phyloP scores from a whole-genome alignment of 192 early-diverging fungal species.

The Glomus cerebriforme region DNA sequence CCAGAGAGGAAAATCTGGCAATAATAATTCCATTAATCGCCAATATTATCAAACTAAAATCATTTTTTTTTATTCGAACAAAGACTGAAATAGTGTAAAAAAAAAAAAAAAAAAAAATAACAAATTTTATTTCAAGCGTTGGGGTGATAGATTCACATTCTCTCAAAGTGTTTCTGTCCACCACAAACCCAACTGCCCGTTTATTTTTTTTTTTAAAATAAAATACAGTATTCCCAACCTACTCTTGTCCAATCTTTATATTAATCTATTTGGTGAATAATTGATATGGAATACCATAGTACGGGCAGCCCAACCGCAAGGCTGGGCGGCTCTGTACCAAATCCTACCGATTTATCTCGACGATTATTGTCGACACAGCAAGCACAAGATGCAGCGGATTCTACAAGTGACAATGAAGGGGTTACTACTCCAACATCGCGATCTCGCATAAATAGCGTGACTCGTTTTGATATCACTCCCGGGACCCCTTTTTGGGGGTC shows the following conservation, averaged over 20 bases:
- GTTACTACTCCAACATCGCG: not conserved
- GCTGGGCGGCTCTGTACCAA: not conserved
- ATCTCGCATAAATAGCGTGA: conserved; percentile 9
- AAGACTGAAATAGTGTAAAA: too few species aligned
- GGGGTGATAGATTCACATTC: conserved; percentile 28
- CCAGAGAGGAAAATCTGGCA: too few species aligned
- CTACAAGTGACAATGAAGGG: conserved; percentile 11
- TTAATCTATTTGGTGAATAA: not conserved
- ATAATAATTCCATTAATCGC: too few species aligned
- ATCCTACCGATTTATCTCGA: conserved; percentile 10
- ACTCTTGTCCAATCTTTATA: conserved; percentile 19
- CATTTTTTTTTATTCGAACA: too few species aligned
- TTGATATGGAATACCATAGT: conserved; percentile 2
- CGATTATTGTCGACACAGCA: not conserved
- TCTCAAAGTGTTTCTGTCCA: conserved; percentile 19
- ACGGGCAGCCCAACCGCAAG: not conserved
- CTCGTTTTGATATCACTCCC: conserved; percentile 2
- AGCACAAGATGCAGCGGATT: not conserved
- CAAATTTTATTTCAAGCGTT: conserved; percentile 8
- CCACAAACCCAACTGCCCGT: conserved; percentile 16
- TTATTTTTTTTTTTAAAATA: not conserved
- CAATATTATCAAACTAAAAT: too few species aligned
- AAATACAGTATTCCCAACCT: not conserved
- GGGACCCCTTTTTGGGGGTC: conserved; percentile 13
- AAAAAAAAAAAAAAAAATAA: not conserved